Evolutionary conservation across 1,139 yeast species (phyloP), one percentile per base, ranked within the genome.

Genomic region (Pichia norvegensis): DNA sequence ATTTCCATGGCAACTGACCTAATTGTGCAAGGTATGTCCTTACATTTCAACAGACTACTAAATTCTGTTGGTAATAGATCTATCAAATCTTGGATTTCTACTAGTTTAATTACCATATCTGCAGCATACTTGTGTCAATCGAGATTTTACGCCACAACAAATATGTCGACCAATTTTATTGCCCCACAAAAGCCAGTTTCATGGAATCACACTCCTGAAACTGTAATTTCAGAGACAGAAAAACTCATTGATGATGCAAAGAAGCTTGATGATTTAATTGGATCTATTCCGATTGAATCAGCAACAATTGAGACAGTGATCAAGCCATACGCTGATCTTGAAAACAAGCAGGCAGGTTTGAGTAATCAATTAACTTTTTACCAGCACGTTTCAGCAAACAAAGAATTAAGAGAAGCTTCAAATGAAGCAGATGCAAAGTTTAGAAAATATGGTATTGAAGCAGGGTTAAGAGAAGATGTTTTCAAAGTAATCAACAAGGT

Each of bases 391-490:
- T 80, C 90, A 3, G 58, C 78, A 13, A 70, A 74, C 52, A 76
- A 80, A 56, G 76, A 65, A 13, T 60, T 84, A 33, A 74, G 95
- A 57, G 86, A 83, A 52, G 87, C 88, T 3, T 78, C 90, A 2
- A 73, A 73, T 38, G 69, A 75, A 52, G 82, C 85, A 1, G 82
- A 79, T 51, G 76, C 79, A 59, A 58, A 69, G 46, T 62, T 82
- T 38, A 72, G 76, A 44, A 74, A 78, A 40, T 76, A 69, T 54
- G 65, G 72, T 13, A 81, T 85, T 56, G 94, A 83, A 54, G 73
- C 83, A 29, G 72, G 75, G 22, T 66, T 78, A 51, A 77, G 95
- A 61, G 76, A 70, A 46, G 95, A 86, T 55, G 80, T 85, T 13
- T 86, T 70, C 63, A 62, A 69, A 49, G 74, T 73, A 10, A 74